Base-by-base conservation (phyloP, 2,329 filamentous ascomycete genomes). In the Hymenoscyphus repandus region DNA sequence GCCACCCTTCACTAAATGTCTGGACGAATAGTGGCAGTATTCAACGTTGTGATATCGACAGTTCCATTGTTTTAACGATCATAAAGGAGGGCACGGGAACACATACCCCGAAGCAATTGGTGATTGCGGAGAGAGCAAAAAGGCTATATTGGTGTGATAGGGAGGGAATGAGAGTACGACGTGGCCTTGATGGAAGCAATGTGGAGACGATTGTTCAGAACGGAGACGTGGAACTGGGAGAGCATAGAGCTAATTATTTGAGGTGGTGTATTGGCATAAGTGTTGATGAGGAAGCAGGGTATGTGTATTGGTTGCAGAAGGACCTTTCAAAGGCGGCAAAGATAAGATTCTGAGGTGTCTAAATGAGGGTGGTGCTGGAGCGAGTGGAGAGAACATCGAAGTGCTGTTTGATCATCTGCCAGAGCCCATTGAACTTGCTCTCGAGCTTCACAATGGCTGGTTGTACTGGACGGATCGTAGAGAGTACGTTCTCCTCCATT, bases 401-500 rank as follows among this genome's bases (percentile, higher is more conserved):
- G 18, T 37, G 2, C 39, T 57, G 6, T 57, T 57, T 27, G 74
- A 79, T 36, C 59, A 62, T 0, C 64, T 81, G 6, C 77, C 78
- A 0, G 78, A 81, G 60, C 75, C 76, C 0, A 76, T 83, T 51
- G 77, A 83, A 54, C 64, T 83, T 0, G 75, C 78, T 32, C 56
- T 82, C 1, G 77, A 82, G 18, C 68, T 71, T 10, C 62, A 67
- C 0, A 57, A 60, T 5, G 60, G 69, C 18, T 66, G 61, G 1
- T 64, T 83, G 32, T 82, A 79, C 62, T 83, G 79, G 80, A 81
- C 79, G 0, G 80, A 83, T 53, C 69, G 80, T 0, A 80, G 79
- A 2, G 79, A 83, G 56, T 62, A 45, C 27, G 45, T 15, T 13
- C 17, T 37, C 15, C 10, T 17, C 15, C 4, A 37, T 7, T 33